Conservation (phyloP, 441 rosid species). For the Aleurites moluccanus region DNA sequence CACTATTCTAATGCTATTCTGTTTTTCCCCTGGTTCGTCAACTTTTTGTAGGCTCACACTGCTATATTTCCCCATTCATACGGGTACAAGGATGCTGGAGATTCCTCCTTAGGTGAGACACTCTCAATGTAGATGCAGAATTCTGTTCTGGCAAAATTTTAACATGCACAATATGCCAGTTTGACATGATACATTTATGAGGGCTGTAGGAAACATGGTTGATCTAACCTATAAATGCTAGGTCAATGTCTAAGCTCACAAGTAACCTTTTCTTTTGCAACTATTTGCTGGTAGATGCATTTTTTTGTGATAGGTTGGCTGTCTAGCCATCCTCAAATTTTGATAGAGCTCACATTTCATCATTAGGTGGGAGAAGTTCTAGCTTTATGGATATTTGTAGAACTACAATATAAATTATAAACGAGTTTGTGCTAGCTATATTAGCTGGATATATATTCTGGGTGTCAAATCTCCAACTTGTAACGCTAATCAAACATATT, state of each 20-base stretch:
- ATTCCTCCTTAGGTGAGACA: constrained; percentile 63
- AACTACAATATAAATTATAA: background rate
- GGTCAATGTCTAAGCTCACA: background rate
- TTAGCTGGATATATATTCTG: background rate
- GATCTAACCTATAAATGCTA: background rate
- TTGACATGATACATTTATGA: background rate
- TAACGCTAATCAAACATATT: background rate
- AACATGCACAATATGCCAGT: background rate
- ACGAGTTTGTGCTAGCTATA: background rate
- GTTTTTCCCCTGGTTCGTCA: background rate
- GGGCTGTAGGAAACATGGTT: background rate
- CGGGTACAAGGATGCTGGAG: constrained; percentile 40
- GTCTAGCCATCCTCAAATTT: background rate
- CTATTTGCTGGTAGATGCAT: background rate
- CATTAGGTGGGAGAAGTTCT: background rate
- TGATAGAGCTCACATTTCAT: background rate
- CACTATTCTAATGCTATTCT: background rate
- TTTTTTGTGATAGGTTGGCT: background rate
- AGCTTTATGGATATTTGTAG: background rate
- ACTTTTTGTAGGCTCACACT: constrained; percentile 51
- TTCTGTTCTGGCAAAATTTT: constrained; percentile 9
- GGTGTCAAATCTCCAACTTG: background rate
- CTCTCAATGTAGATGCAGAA: constrained; percentile 10
- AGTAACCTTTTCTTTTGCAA: background rate
- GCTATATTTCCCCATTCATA: constrained; percentile 79